phyloP scores from a whole-genome alignment of 495 filamentous ascomycete species.

The Talaromyces borbonicus region DNA sequence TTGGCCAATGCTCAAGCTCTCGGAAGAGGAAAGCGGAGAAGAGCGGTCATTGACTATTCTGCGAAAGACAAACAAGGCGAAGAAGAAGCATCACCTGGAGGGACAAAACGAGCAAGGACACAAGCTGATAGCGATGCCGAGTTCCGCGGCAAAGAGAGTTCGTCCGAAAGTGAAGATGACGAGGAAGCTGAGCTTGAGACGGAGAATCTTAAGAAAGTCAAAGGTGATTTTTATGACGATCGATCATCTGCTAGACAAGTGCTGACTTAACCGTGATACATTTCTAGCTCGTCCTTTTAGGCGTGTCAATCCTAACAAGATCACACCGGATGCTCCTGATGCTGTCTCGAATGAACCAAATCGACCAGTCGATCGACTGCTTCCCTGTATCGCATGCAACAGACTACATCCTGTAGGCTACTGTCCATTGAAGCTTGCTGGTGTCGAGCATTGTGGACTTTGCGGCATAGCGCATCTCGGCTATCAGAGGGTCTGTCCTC shows the following conservation, averaged over 20 bases:
- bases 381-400: constrained; percentile 46
- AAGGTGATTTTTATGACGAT: constrained; percentile 12
- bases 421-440: constrained; percentile 52
- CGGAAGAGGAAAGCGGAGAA: constrained; percentile 70
- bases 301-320: constrained; percentile 22
- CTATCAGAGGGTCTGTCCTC: constrained; percentile 44
- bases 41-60: constrained; percentile 36
- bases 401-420: constrained; percentile 41
- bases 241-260: not conserved
- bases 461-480: constrained; percentile 62
- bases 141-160: constrained; percentile 15
- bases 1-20: constrained; percentile 54
- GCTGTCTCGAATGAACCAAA: constrained; percentile 22
- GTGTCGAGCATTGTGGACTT: constrained; percentile 52
- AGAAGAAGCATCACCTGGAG: constrained; percentile 14
- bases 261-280: not conserved
- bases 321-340: constrained; percentile 19
- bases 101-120: constrained; percentile 15
- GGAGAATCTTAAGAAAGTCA: constrained; percentile 14
- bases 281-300: constrained; percentile 25
- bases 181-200: constrained; percentile 13
- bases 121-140: constrained; percentile 27
- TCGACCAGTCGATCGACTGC: constrained; percentile 9
- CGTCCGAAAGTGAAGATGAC: constrained; percentile 20
- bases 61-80: constrained; percentile 9